phyloP scores from a whole-genome alignment of 2,329 filamentous ascomycete genomes.

The Xylariales sp. region DNA sequence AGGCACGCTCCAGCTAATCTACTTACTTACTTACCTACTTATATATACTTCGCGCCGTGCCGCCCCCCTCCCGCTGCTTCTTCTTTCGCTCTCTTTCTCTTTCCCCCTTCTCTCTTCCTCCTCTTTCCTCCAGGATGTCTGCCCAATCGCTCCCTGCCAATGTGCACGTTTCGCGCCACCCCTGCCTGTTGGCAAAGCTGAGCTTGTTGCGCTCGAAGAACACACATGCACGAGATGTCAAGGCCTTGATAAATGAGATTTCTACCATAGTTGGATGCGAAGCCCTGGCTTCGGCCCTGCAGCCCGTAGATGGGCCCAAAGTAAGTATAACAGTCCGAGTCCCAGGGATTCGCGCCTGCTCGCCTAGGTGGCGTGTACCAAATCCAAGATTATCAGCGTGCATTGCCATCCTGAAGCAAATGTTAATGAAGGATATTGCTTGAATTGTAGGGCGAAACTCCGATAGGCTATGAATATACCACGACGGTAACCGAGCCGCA shows the following conservation, averaged over 20 bases:
- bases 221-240: constrained; percentile 70
- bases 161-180: constrained; percentile 78
- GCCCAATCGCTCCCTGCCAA: constrained; percentile 43
- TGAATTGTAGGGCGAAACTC: constrained; percentile 66
- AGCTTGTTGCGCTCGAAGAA: constrained; percentile 76
- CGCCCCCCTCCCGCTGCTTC: not conserved
- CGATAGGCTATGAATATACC: constrained; percentile 72
- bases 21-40: too few species aligned
- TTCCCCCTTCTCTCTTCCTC: not conserved
- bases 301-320: constrained; percentile 53
- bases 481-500: constrained; percentile 59
- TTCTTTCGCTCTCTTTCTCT: not conserved
- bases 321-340: too few species aligned
- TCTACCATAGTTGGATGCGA: constrained; percentile 77
- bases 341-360: not conserved
- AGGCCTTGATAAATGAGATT: constrained; percentile 81
- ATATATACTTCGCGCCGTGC: not conserved
- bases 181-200: constrained; percentile 83
- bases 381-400: constrained; percentile 5
- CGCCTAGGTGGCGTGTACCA: not conserved
- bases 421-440: too few species aligned
- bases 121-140: constrained; percentile 17
- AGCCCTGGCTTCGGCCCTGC: constrained; percentile 64
- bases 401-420: too few species aligned
- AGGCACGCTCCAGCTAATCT: too few species aligned